Evolutionary conservation across 2,329 filamentous ascomycete genomes (phyloP), one percentile per base, ranked within the genome.

Genomic region (Ceratocystis ficicola): DNA sequence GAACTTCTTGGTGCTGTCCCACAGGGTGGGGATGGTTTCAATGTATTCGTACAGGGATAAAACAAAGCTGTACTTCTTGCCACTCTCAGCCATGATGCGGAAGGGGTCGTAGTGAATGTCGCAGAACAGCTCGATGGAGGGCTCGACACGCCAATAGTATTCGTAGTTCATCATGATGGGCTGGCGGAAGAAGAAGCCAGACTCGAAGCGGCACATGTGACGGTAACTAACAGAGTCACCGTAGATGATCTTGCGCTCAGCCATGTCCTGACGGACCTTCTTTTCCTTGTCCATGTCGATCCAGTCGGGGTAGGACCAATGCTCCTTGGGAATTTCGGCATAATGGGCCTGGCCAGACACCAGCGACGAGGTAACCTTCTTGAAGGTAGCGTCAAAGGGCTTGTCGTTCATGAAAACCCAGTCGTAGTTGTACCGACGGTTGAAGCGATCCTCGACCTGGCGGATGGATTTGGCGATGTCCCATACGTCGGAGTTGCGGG

Each of bases 121-220:
- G 78, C 94, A 99, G 82, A 85, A 96, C 69, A 99, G 87, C 80
- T 97, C 89, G 74, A 99, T 86, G 77, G 89, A 94, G 71, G 94
- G 94, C 81, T 99, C 94, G 15, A 99, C 94, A 71, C 95, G 90
- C 94, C 94, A 99, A 83, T 99, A 99, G 84, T 90, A 99, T 74
- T 99, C 94, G 77, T 95, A 99, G 75, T 97, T 91, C 75, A 89
- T 78, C 89, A 99, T 92, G 70, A 96, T 79, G 36, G 85, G 83
- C 75, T 99, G 94, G 68, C 88, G 90, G 85, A 97, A 99, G 83
- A 99, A 99, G 82, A 99, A 99, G 48, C 94, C 94, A 6, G 93
- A 97, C 77, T 99, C 94, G 74, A 96, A 99, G 70, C 94, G 90
- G 78, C 94, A 99, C 94, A 99, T 99, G 81, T 99, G 95, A 69